Base-by-base conservation (phyloP, 352 stramenopile species). In the Globisporangium echinulatum region DNA sequence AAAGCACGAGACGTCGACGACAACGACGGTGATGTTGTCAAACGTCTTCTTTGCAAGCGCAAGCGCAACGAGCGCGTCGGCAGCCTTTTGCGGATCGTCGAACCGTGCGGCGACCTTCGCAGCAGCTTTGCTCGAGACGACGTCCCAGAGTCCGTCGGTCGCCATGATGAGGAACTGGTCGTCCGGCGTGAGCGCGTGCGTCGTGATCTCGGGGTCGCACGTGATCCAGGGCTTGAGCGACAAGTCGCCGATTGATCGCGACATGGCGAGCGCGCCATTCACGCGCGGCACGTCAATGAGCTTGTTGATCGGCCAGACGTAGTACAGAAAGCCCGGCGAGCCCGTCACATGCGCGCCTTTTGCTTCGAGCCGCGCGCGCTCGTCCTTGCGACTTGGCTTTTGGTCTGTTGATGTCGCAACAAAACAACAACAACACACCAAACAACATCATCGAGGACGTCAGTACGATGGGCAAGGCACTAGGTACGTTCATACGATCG, bases 101-200 rank as follows among this genome's bases (percentile, higher is more conserved):
- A 75, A 77, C 33, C 70, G 67, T 43, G 69, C 36, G 0, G 78
- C 82, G 39, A 92, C 61, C 38, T 87, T 81, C 0, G 79, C 85
- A 2, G 81, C 85, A 9, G 66, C 59, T 54, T 74, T 77, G 67
- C 69, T 94, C 7, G 81, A 84, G 25, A 92, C 71, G 38, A 95
- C 83, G 52, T 95, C 85, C 85, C 85, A 95, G 11, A 95, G 74
- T 1, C 85, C 85, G 56, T 95, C 85, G 0, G 69, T 89, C 5
- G 85, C 85, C 59, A 95, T 59, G 61, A 95, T 87, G 53, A 95
- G 71, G 62, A 79, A 95, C 7, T 82, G 78, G 67, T 90, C 79
- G 51, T 80, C 67, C 36, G 66, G 66, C 46, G 68, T 71, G 55
- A 91, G 72, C 38, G 61, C 58, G 48, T 88, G 83, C 0, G 73